Percentiles rank a stretch among this genome's conserved stretches.
Conservation (phyloP, 352 stramenopile genomes). For the Halophytophthora polymorphica region DNA sequence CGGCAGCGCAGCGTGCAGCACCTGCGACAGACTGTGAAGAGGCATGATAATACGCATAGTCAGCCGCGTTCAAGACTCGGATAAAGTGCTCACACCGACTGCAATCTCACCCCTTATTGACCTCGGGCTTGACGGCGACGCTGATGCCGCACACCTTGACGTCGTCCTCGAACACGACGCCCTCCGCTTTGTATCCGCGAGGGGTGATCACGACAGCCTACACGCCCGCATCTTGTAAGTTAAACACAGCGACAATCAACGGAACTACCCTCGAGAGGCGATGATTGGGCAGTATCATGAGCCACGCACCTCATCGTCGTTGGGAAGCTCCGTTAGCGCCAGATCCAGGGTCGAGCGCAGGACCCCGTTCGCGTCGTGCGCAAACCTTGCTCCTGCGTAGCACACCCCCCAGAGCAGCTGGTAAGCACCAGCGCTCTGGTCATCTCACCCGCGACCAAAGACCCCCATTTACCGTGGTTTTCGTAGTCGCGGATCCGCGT, state of each 20-base stretch:
- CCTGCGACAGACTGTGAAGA: slow-evolving; percentile 36
- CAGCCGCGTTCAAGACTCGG: neutral
- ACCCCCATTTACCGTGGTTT: slow-evolving; percentile 41
- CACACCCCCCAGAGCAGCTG: neutral
- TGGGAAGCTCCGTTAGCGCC: slow-evolving; percentile 75
- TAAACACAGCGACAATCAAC: neutral
- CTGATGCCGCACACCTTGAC: slow-evolving; percentile 77
- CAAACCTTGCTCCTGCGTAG: slow-evolving; percentile 49
- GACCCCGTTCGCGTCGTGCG: slow-evolving; percentile 70
- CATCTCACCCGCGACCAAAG: neutral
- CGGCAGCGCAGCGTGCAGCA: slow-evolving; percentile 56
- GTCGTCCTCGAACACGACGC: slow-evolving; percentile 71
- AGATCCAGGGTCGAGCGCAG: slow-evolving; percentile 66
- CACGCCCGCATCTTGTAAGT: neutral
- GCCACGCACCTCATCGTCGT: slow-evolving; percentile 62
- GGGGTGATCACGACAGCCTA: slow-evolving; percentile 77
- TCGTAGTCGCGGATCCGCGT: slow-evolving; percentile 75
- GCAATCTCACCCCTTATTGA: slow-evolving; percentile 40
- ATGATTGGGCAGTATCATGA: neutral
- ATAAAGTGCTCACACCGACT: neutral
- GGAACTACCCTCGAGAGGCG: neutral
- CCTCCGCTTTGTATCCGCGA: slow-evolving; percentile 65
- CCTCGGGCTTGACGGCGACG: slow-evolving; percentile 42
- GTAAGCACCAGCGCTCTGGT: neutral
- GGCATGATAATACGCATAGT: too few species aligned